phyloP scores from a whole-genome alignment of 2,329 filamentous ascomycete genomes.

The Colletotrichum tanaceti region DNA sequence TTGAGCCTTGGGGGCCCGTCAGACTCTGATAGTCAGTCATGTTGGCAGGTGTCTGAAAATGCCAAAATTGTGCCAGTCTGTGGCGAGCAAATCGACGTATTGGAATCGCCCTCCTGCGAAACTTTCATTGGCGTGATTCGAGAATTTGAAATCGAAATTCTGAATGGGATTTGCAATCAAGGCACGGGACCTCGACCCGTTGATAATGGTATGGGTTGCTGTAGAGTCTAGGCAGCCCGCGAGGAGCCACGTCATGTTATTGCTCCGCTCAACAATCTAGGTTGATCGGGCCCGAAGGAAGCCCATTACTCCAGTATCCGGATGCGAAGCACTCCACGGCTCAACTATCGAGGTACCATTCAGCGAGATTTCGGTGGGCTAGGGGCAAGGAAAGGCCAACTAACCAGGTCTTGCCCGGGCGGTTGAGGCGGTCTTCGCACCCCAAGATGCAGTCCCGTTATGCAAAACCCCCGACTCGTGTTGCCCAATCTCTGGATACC shows the following conservation, averaged over 20 bases:
- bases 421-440: constrained; percentile 12
- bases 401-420: constrained; percentile 3
- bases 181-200: background rate
- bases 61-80: background rate
- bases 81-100: background rate
- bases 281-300: constrained; percentile 2
- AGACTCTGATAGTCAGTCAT: constrained; percentile 2
- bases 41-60: background rate
- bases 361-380: background rate
- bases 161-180: background rate
- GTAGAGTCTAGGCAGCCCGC: background rate
- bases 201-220: background rate
- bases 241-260: background rate
- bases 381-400: background rate
- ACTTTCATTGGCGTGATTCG: background rate
- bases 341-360: background rate
- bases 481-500: background rate
- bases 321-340: constrained; percentile 3
- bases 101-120: background rate
- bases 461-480: background rate
- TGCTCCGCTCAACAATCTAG: background rate
- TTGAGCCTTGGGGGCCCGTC: background rate
- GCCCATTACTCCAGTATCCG: background rate
- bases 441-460: background rate
- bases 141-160: background rate